Conservation (phyloP, 768 basidiomycete species). For the Suillus subalutaceus region DNA sequence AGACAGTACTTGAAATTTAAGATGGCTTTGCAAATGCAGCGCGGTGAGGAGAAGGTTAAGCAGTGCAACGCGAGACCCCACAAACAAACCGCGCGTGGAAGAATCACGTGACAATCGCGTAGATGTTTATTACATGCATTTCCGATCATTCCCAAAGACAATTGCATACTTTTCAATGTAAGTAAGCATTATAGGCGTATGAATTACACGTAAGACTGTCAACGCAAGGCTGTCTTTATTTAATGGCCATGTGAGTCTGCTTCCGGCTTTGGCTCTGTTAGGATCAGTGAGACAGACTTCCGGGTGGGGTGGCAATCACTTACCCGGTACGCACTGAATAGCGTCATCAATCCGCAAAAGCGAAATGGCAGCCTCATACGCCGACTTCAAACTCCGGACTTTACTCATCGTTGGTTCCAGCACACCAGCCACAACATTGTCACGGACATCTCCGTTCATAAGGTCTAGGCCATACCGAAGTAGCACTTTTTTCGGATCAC, state of each 20-base stretch:
- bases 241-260: conserved; percentile 79
- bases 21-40: conserved; percentile 17
- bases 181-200: conserved; percentile 13
- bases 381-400: conserved; percentile 95
- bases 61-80: conserved; percentile 17
- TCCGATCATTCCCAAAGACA: conserved; percentile 1
- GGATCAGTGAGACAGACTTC: conserved; percentile 20
- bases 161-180: conserved; percentile 5
- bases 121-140: neutral
- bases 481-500: conserved; percentile 89
- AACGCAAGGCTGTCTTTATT: conserved; percentile 16
- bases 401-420: conserved; percentile 97
- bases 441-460: conserved; percentile 90
- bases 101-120: conserved; percentile 34
- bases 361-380: conserved; percentile 95
- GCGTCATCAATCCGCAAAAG: conserved; percentile 94
- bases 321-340: conserved; percentile 88
- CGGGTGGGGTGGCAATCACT: conserved; percentile 31
- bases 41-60: conserved; percentile 22
- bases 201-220: conserved; percentile 18
- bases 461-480: conserved; percentile 95
- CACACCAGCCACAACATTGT: conserved; percentile 92
- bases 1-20: conserved; percentile 8
- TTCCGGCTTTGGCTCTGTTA: conserved; percentile 70
- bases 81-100: conserved; percentile 23